phyloP scores from a whole-genome alignment of 352 stramenopile genomes.

The Phytopythium sindhum region DNA sequence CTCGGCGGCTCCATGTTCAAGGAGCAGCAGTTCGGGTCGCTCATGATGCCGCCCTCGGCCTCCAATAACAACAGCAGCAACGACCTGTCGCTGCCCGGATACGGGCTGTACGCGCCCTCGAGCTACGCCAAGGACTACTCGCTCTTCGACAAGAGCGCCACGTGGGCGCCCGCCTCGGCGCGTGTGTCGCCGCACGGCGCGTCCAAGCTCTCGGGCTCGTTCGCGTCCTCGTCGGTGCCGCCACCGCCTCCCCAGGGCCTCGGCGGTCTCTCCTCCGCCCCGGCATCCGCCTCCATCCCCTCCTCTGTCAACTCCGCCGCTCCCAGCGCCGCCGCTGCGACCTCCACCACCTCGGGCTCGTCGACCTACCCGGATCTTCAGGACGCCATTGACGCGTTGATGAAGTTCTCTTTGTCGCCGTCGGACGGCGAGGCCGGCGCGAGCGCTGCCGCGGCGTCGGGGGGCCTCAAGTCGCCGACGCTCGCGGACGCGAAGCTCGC shows the following conservation, averaged over 20 bases:
- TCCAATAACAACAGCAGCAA: slow-evolving; percentile 16
- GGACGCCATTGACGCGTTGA: slow-evolving; percentile 85
- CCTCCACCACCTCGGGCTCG: slow-evolving; percentile 23
- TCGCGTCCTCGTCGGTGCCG: slow-evolving; percentile 19
- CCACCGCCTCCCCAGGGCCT: slow-evolving; percentile 11
- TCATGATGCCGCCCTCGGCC: slow-evolving; percentile 28
- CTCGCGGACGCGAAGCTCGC: background rate
- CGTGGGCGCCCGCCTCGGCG: slow-evolving; percentile 26
- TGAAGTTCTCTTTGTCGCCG: slow-evolving; percentile 66
- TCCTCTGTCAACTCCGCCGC: background rate
- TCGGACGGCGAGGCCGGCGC: slow-evolving; percentile 25
- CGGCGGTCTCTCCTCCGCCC: slow-evolving; percentile 15
- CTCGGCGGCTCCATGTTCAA: slow-evolving; percentile 54
- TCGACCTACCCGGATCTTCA: slow-evolving; percentile 73
- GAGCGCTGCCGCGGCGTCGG: slow-evolving; percentile 14
- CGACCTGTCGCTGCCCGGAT: slow-evolving; percentile 11
- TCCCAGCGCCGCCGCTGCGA: slow-evolving; percentile 13
- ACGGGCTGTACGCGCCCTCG: slow-evolving; percentile 23
- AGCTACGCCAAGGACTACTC: slow-evolving; percentile 66
- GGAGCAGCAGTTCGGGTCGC: slow-evolving; percentile 20
- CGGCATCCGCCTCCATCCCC: background rate
- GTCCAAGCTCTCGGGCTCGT: slow-evolving; percentile 28
- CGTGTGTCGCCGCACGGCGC: slow-evolving; percentile 2
- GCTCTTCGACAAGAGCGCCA: slow-evolving; percentile 53
- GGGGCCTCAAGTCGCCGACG: slow-evolving; percentile 7